These are phyloP conservation scores for Cephaloascus albidus DNA, from an alignment of 805 yeast genomes.

Conservation along the genomic window DNA sequence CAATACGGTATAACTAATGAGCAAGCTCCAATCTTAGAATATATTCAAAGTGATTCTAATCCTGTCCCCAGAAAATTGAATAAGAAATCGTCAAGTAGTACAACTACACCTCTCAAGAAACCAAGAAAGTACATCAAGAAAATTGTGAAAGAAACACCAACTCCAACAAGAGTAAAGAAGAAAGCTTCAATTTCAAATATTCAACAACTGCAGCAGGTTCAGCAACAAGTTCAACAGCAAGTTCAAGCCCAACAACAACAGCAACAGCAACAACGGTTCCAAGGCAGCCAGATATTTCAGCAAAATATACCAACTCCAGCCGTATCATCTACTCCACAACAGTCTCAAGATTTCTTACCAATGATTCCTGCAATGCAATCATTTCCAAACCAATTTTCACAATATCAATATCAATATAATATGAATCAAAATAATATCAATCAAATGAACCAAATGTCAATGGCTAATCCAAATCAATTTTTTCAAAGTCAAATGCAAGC, in stretches of 20 bases:
- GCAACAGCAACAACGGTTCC: conserved; percentile 1
- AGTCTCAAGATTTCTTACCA: not conserved
- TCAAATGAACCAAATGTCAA: not conserved
- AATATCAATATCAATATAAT: not conserved
- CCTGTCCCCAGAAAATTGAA: conserved; percentile 27
- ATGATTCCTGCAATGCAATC: conserved; percentile 11
- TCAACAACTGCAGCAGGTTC: conserved; percentile 6
- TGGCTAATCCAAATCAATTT: conserved; percentile 23
- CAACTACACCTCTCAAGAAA: conserved; percentile 30
- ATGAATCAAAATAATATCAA: too few species aligned
- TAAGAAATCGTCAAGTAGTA: conserved; percentile 11
- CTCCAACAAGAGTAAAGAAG: conserved; percentile 1
- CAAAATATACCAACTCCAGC: not conserved
- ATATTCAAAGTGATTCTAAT: conserved; percentile 29
- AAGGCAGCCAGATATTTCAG: conserved; percentile 1
- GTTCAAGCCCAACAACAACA: not conserved
- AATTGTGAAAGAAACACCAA: conserved; percentile 21
- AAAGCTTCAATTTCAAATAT: not conserved
- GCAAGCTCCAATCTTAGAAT: not conserved
- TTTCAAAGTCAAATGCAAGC: conserved; percentile 8
- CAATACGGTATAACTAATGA: conserved; percentile 23
- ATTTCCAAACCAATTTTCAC: conserved; percentile 13
- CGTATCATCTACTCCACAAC: not conserved
- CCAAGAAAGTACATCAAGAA: conserved; percentile 34
- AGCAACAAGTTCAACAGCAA: conserved; percentile 6